Conservation (phyloP, 768 basidiomycete genomes). For the Lactarius akahatsu region DNA sequence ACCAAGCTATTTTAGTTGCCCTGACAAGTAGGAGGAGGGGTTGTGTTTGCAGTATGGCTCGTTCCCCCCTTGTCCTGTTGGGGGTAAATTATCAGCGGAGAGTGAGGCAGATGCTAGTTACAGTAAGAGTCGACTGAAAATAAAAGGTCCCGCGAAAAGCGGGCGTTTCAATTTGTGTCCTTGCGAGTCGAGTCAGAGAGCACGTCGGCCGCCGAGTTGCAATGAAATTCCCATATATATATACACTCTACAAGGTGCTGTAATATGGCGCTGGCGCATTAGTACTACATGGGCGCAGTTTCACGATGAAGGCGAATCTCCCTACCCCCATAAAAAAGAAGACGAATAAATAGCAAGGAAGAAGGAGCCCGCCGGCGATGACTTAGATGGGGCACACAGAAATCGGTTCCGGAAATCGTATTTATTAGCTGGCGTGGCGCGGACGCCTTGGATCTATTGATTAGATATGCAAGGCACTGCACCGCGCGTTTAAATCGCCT, state of each 20-base stretch:
- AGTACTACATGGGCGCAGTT: too few relatives aligned
- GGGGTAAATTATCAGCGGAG: neutral
- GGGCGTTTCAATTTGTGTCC: neutral
- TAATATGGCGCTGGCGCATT: too few relatives aligned
- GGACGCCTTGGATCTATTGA: too few relatives aligned
- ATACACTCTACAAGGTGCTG: too few relatives aligned
- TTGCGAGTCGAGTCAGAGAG: neutral
- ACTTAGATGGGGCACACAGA: neutral
- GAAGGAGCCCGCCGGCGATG: neutral
- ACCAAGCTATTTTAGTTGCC: neutral
- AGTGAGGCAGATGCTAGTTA: too few relatives aligned
- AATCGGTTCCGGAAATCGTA: neutral
- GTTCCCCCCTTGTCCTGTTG: too few relatives aligned
- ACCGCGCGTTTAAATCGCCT: neutral
- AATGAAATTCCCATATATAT: neutral
- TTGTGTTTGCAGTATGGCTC: too few relatives aligned
- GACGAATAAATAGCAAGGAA: too few relatives aligned
- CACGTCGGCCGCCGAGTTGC: neutral
- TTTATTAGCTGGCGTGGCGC: neutral
- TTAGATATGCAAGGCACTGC: neutral
- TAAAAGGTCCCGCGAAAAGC: neutral
- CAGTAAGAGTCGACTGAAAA: neutral
- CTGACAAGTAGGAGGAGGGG: neutral
- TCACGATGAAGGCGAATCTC: too few relatives aligned
- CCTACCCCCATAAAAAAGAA: too few relatives aligned